Evolutionary conservation across 345 rosid species (phyloP), one percentile per base, ranked within the genome.

Genomic region (Gossypium mustelinum): DNA sequence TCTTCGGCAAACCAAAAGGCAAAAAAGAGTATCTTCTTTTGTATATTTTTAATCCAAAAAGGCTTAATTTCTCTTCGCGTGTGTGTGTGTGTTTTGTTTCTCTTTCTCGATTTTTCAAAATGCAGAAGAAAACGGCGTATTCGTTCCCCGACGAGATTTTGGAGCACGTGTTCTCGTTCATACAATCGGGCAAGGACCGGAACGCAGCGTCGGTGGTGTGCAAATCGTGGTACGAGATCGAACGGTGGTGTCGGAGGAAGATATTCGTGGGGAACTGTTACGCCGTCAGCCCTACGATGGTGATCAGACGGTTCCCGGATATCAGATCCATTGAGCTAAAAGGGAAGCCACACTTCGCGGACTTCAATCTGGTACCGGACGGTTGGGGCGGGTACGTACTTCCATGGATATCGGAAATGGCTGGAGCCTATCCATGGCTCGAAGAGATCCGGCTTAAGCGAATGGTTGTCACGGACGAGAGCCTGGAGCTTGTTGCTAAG

Each of bases 331-430:
- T 92, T 62, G 88, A 84, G 86, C 82, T 94, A 56, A 94, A 94
- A 67, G 99, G 99, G 74, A 94, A 94, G 83, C 99, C 99, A 20
- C 98, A 94, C 86, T 94, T 94, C 17, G 98, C 99, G 0, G 99
- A 94, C 80, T 94, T 92, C 83, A 84, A 89, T 78, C 83, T 94
- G 61, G 97, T 94, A 24, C 99, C 99, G 2, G 93, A 89, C 0
- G 97, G 97, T 4, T 94, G 99, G 99, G 99, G 99, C 34, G 99
- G 92, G 16, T 86, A 84, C 81, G 87, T 90, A 27, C 75, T 70
- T 79, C 97, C 98, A 2, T 94, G 99, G 99, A 83, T 91, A 80
- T 81, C n/a, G 44, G 82, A 84, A 16, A 81, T 92, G 88, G 85
- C 88, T 0, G 18, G 11, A 34, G 82, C 88, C 20, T 88, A 82